Conservation (phyloP, 192 early-diverging fungal genomes). For the Mortierella hygrophila region DNA sequence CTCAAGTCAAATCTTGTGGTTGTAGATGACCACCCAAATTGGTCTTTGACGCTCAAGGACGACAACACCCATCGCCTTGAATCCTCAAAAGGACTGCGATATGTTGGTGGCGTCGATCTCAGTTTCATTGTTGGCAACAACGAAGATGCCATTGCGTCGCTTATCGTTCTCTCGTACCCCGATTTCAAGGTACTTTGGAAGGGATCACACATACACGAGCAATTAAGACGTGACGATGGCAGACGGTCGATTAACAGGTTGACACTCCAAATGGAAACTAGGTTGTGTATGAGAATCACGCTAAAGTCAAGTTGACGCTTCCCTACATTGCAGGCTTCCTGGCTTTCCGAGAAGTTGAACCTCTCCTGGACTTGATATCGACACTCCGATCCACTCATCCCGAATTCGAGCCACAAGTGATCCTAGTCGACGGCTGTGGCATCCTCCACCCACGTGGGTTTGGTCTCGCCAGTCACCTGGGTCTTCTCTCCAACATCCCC, state of each 20-base stretch:
- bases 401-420: constrained; percentile 78
- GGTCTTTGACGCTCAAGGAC: constrained; percentile 26
- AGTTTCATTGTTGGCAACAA: constrained; percentile 72
- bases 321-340: constrained; percentile 94
- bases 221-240: background rate
- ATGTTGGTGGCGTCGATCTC: constrained; percentile 83
- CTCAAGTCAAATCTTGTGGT: constrained; percentile 31
- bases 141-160: constrained; percentile 76
- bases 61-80: constrained; percentile 7
- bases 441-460: constrained; percentile 88
- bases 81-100: constrained; percentile 49
- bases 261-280: constrained; percentile 2
- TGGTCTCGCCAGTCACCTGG: constrained; percentile 89
- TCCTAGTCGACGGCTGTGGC: constrained; percentile 93
- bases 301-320: constrained; percentile 68
- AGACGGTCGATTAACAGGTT: background rate
- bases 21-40: constrained; percentile 35
- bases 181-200: constrained; percentile 59
- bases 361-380: constrained; percentile 69
- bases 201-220: too few species aligned
- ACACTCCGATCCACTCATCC: constrained; percentile 63
- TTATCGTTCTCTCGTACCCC: constrained; percentile 81
- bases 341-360: constrained; percentile 89
- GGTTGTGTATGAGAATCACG: constrained; percentile 74
- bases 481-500: constrained; percentile 78